Evolutionary conservation across 2,329 filamentous ascomycete genomes (phyloP).

Genomic region (Sporothrix curviconia): DNA sequence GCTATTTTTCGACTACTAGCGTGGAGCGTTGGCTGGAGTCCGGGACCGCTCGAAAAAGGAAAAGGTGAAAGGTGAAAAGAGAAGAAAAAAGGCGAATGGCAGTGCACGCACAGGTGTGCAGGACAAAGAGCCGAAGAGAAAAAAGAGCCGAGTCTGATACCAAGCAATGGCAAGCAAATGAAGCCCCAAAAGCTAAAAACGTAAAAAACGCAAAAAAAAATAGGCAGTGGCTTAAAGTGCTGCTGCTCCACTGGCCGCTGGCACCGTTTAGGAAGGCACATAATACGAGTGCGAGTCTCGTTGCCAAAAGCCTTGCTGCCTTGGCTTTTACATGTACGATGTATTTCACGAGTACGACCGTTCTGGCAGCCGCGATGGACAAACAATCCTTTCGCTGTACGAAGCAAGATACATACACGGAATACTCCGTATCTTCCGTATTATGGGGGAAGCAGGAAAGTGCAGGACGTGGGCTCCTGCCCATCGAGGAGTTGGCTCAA

Average conservation of each 20-base stretch:
- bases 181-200: neutral
- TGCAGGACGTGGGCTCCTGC: no score
- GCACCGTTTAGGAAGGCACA: slow-evolving; percentile 4
- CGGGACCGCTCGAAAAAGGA: neutral
- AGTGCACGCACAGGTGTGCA: no score
- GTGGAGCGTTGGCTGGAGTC: neutral
- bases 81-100: neutral
- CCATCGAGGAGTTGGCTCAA: neutral
- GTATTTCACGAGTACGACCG: no score
- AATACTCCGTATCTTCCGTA: no score
- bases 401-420: no score
- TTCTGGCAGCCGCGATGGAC: no score
- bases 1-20: neutral
- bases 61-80: neutral
- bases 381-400: no score
- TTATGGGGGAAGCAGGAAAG: no score
- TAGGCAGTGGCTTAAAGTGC: no score
- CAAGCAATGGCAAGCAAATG: neutral
- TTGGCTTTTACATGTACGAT: no score
- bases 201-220: no score
- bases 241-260: neutral
- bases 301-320: no score
- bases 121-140: neutral
- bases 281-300: neutral
- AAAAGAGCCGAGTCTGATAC: neutral